Conservation (phyloP, 2,329 filamentous ascomycete genomes). For the Cladophialophora chaetospira region DNA sequence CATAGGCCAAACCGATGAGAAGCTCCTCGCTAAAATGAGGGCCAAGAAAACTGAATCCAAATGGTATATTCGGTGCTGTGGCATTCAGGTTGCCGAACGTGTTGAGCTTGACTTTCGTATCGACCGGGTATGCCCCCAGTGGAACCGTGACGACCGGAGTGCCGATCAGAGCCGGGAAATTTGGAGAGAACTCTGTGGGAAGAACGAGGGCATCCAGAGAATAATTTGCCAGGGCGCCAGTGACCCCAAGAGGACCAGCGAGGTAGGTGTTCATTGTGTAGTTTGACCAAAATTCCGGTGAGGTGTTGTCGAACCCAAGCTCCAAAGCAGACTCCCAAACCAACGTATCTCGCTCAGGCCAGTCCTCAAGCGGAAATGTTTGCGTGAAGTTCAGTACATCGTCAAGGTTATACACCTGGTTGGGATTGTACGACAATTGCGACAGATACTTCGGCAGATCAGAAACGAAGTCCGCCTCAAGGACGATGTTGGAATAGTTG, state of each 20-base stretch:
- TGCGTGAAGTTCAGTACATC: conserved; percentile 61
- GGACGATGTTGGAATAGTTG: conserved; percentile 45
- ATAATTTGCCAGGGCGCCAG: conserved; percentile 60
- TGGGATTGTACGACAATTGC: conserved; percentile 59
- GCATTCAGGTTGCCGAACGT: conserved; percentile 54
- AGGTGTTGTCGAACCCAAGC: conserved; percentile 61
- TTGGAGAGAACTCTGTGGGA: conserved; percentile 54
- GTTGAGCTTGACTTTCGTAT: conserved; percentile 51
- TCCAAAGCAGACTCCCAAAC: conserved; percentile 58
- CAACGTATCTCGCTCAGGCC: conserved; percentile 60
- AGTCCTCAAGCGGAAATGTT: conserved; percentile 56
- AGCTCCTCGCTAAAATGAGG: conserved; percentile 61
- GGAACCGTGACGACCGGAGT: conserved; percentile 65
- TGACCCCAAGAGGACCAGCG: conserved; percentile 61
- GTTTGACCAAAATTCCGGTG: conserved; percentile 58
- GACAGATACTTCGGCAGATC: conserved; percentile 63
- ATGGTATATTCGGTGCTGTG: conserved; percentile 58
- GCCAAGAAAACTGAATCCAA: conserved; percentile 67
- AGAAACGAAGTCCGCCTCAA: conserved; percentile 61
- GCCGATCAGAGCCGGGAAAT: conserved; percentile 59
- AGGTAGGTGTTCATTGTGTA: conserved; percentile 57
- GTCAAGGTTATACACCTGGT: conserved; percentile 54
- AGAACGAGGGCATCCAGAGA: conserved; percentile 64
- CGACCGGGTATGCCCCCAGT: conserved; percentile 57
- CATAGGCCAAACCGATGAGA: conserved; percentile 67